These are phyloP conservation scores for Silene coronaria DNA, from an alignment of 179 eudicot genomes.

Conservation along the genomic window DNA sequence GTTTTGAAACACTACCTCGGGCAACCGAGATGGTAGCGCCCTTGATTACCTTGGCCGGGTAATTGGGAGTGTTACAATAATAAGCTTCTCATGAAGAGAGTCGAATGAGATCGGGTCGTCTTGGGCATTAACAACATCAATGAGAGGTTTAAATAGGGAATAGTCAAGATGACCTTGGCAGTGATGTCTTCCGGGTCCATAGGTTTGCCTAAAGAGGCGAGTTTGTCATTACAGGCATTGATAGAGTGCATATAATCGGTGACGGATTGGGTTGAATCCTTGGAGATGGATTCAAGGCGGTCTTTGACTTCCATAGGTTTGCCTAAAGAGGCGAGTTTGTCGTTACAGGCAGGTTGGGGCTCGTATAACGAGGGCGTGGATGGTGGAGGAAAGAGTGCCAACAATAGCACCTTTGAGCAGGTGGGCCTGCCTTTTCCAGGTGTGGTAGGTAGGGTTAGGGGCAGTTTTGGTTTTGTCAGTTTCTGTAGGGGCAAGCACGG, in stretches of 20 bases:
- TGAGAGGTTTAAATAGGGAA: neutral
- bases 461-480: neutral
- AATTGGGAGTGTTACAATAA: too few relatives aligned
- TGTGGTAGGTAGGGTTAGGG: neutral
- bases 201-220: neutral
- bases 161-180: constrained; percentile 18
- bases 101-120: too few relatives aligned
- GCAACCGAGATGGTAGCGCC: too few relatives aligned
- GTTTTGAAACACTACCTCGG: too few relatives aligned
- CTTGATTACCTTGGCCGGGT: too few relatives aligned
- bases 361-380: neutral
- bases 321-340: too few relatives aligned
- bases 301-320: neutral
- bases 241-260: neutral
- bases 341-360: neutral
- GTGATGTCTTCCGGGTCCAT: neutral
- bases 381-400: neutral
- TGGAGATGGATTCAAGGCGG: neutral
- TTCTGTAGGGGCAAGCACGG: neutral
- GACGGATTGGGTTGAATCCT: neutral
- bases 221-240: neutral
- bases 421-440: neutral
- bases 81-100: too few relatives aligned
- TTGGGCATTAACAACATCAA: too few relatives aligned
- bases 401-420: neutral